Evolutionary conservation across 305 asterid genomes (phyloP).

Genomic region (Vinca major): DNA sequence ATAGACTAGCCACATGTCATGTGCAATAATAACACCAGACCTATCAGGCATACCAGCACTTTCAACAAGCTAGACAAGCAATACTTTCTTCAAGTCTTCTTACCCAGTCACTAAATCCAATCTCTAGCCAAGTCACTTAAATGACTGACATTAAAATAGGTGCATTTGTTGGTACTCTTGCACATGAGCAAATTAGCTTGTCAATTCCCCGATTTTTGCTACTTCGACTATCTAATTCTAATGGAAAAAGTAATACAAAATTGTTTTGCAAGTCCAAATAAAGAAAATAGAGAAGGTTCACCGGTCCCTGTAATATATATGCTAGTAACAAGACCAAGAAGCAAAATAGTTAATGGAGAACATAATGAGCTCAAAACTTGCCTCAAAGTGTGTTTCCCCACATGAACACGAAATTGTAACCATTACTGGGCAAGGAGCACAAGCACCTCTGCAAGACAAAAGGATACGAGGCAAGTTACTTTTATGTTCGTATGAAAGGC

Average conservation of each 20-base stretch:
- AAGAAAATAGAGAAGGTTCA: background rate
- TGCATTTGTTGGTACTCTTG: background rate
- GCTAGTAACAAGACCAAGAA: conserved; percentile 2
- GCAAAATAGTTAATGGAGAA: conserved; percentile 1
- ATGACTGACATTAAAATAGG: background rate
- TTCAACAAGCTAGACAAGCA: background rate
- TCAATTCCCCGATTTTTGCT: background rate
- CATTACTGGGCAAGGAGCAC: conserved; percentile 93
- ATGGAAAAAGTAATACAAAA: background rate
- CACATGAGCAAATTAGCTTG: background rate
- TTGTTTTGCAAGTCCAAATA: background rate
- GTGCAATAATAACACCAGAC: background rate
- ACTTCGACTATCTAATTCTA: background rate
- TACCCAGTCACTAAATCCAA: background rate
- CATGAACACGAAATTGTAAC: conserved; percentile 81
- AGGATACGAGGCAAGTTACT: conserved; percentile 6
- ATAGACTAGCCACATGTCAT: background rate
- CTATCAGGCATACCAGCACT: background rate
- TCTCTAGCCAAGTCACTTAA: background rate
- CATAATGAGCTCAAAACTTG: conserved; percentile 23
- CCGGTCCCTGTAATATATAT: background rate
- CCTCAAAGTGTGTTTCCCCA: conserved; percentile 83
- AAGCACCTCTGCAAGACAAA: conserved; percentile 61
- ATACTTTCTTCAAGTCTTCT: background rate
- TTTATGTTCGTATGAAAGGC: background rate